phyloP scores from a whole-genome alignment of 2,329 filamentous ascomycete genomes.

The Neofusicoccum parvum region DNA sequence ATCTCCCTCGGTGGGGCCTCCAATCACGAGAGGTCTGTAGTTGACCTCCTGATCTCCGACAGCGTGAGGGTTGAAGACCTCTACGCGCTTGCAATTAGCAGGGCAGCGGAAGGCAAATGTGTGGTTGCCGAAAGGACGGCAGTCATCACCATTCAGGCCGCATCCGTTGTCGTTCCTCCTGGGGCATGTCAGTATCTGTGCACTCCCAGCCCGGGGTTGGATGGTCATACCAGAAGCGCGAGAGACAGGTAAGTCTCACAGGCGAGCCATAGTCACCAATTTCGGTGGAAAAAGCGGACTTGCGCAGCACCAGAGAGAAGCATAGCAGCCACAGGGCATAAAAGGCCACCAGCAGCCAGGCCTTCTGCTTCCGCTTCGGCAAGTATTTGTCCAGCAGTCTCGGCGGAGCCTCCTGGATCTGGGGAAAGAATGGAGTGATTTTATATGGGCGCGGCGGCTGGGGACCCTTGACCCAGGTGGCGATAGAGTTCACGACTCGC shows the following conservation, averaged over 20 bases:
- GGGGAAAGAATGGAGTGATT: constrained; percentile 61
- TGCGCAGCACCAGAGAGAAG: constrained; percentile 69
- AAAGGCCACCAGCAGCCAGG: constrained; percentile 61
- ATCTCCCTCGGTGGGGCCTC: constrained; percentile 49
- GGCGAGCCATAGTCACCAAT: constrained; percentile 70
- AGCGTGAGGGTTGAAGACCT: constrained; percentile 71
- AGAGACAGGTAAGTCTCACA: constrained; percentile 65
- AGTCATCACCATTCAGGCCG: constrained; percentile 72
- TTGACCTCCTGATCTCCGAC: constrained; percentile 68
- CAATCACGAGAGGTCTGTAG: constrained; percentile 58
- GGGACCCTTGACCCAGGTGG: constrained; percentile 53
- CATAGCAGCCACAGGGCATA: constrained; percentile 69
- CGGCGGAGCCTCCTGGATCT: constrained; percentile 68
- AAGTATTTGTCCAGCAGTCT: constrained; percentile 64
- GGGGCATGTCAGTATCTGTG: neutral
- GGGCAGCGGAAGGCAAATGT: constrained; percentile 76
- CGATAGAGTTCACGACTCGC: constrained; percentile 40
- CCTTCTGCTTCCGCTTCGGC: constrained; percentile 60
- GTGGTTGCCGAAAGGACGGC: constrained; percentile 71
- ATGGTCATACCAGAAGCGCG: constrained; percentile 64
- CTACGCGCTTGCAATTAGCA: constrained; percentile 67
- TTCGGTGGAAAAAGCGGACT: constrained; percentile 61
- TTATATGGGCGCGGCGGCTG: constrained; percentile 51
- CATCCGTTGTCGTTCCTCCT: constrained; percentile 66
- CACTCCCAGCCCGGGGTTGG: neutral